Evolutionary conservation across 306 rosid species (phyloP).

Genomic region (Sicyos baderoa): DNA sequence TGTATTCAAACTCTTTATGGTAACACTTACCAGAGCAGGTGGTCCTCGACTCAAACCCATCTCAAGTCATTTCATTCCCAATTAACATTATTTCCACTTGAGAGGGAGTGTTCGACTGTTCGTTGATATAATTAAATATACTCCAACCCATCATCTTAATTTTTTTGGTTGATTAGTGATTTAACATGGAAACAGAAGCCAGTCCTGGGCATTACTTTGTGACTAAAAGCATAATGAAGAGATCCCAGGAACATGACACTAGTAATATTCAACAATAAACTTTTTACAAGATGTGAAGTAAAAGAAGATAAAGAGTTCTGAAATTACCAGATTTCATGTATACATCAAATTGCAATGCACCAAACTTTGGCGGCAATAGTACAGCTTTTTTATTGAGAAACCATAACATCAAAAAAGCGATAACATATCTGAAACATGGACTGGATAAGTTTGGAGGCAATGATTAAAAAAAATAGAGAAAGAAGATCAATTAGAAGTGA

Average conservation of each 20-base stretch:
- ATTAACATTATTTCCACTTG: no score
- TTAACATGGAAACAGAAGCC: background rate
- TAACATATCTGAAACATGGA: slow-evolving; percentile 56
- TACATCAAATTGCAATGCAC: slow-evolving; percentile 72
- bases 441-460: slow-evolving; percentile 18
- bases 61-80: no score
- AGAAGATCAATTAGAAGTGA: slow-evolving; percentile 19
- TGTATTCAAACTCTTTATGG: no score
- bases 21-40: no score
- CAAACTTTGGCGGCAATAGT: slow-evolving; percentile 80
- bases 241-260: background rate
- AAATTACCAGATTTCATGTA: slow-evolving; percentile 73
- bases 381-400: slow-evolving; percentile 56
- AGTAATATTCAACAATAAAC: background rate
- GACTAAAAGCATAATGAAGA: background rate
- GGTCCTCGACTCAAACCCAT: no score
- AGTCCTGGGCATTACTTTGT: background rate
- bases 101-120: no score
- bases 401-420: slow-evolving; percentile 73
- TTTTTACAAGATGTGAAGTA: background rate
- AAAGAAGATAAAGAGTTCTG: slow-evolving; percentile 6
- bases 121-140: no score
- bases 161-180: no score
- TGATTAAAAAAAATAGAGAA: background rate
- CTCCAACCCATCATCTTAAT: no score